phyloP scores from a whole-genome alignment of 768 basidiomycete species.

The Sistotremastrum niveocremeum region DNA sequence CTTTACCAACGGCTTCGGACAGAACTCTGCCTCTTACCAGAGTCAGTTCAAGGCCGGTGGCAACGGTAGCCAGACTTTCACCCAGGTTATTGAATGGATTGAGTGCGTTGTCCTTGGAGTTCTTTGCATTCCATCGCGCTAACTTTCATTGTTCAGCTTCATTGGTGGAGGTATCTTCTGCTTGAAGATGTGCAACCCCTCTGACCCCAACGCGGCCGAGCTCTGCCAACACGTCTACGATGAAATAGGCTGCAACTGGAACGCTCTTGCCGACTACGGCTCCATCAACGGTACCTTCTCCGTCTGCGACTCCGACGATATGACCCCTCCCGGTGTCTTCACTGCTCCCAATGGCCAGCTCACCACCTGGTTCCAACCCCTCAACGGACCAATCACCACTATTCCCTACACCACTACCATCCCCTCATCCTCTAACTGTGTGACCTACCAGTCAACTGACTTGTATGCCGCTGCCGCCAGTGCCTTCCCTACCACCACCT shows the following conservation, averaged over 20 bases:
- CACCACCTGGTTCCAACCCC: constrained; percentile 10
- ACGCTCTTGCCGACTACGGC: constrained; percentile 7
- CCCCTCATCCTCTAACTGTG: constrained; percentile 6
- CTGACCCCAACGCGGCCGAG: constrained; percentile 5
- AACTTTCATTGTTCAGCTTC: constrained; percentile 1
- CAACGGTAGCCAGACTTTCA: not conserved
- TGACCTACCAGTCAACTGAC: constrained; percentile 4
- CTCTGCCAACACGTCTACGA: constrained; percentile 9
- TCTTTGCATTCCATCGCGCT: not conserved
- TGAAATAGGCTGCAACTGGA: constrained; percentile 7
- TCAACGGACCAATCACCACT: constrained; percentile 1
- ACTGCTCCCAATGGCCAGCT: constrained; percentile 14
- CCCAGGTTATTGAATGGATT: constrained; percentile 8
- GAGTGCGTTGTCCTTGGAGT: not conserved
- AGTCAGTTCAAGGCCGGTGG: not conserved
- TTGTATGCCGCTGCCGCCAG: constrained; percentile 4
- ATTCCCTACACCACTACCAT: constrained; percentile 3
- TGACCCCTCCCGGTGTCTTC: constrained; percentile 7
- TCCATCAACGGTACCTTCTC: constrained; percentile 7
- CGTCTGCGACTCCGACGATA: constrained; percentile 8
- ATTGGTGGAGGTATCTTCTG: constrained; percentile 8
- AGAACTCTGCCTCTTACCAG: constrained; percentile 3
- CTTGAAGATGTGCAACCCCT: constrained; percentile 8
- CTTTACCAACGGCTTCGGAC: constrained; percentile 13
- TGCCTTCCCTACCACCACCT: not conserved